Base-by-base conservation (phyloP, 1,139 yeast species). In the Debaryomycetaceae sp. region DNA sequence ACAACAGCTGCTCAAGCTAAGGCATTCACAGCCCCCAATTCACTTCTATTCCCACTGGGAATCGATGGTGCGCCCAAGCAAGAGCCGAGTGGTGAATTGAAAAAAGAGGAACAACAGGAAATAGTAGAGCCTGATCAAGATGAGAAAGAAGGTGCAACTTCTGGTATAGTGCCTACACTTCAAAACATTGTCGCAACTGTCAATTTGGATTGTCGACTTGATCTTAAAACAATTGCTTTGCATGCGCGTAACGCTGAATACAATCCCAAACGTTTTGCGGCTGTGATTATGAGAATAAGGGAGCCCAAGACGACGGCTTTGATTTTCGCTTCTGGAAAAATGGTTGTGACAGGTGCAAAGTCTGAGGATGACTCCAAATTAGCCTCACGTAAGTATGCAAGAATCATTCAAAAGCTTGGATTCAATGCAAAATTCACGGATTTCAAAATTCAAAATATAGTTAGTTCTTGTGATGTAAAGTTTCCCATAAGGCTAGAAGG, bases 261-360 rank as follows among this genome's bases (percentile, higher is more conserved):
- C 67, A 93, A 93, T 60, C 99, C 99, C 43, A 72, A 83, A 71
- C 96, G 99, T 75, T 93, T 93, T 73, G 99, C 99, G 13, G 99
- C 99, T 46, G 99, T 93, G 44, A 93, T 93, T 57, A 95, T 93
- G 99, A 88, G 99, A 78, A 93, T 93, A 57, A 82, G 99, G 69
- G 99, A 93, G 65, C 99, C 99, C 23, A 93, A 93, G 65, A 95
- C 99, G 1, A 93, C 99, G 1, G 99, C 99, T 0, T 78, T 93
- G 60, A 95, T 93, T 56, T 95, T 93, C 68, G 99, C 99, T 1
- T 89, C 97, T 5, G 99, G 99, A 60, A 93, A 93, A 66, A 93
- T 93, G 99, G 99, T 93, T 56, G 99, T 93, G 24, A 93, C 99
- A 34, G 99, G 99, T 79, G 99, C 99, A 29, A 93, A 93, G 66